phyloP scores from a whole-genome alignment of 176 grass and related monocot genomes.

The Stipa capillata region DNA sequence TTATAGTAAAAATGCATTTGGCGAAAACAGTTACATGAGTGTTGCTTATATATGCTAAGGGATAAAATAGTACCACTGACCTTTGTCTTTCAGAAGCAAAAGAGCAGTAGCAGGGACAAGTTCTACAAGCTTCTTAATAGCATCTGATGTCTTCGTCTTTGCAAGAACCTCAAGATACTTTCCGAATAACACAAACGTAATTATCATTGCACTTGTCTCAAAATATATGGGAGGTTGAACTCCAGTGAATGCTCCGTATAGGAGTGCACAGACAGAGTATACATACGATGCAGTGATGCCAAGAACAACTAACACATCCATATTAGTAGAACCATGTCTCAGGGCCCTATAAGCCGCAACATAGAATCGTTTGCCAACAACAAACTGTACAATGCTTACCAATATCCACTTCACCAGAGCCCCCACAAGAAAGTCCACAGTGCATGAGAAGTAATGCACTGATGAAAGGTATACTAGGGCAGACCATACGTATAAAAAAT shows the following conservation, averaged over 20 bases:
- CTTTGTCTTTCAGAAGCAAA: slow-evolving; percentile 89
- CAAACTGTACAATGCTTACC: slow-evolving; percentile 87
- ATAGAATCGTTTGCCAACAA: slow-evolving; percentile 81
- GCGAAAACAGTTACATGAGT: neutral
- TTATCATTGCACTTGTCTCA: slow-evolving; percentile 99
- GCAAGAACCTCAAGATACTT: slow-evolving; percentile 97
- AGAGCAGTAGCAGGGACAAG: slow-evolving; percentile 87
- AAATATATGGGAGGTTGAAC: slow-evolving; percentile 81
- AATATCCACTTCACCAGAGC: slow-evolving; percentile 85
- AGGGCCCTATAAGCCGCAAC: slow-evolving; percentile 69
- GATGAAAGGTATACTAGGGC: slow-evolving; percentile 67
- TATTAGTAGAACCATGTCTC: slow-evolving; percentile 87
- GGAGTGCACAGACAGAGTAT: slow-evolving; percentile 78
- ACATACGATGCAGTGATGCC: slow-evolving; percentile 87
- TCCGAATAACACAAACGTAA: slow-evolving; percentile 91
- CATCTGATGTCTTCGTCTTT: slow-evolving; percentile 90
- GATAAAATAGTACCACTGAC: slow-evolving; percentile 20
- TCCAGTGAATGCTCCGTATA: slow-evolving; percentile 69
- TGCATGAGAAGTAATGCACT: slow-evolving; percentile 54
- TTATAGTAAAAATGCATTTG: neutral
- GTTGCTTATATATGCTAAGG: neutral
- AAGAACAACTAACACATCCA: slow-evolving; percentile 95
- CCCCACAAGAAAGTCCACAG: slow-evolving; percentile 71
- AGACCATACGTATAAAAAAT: slow-evolving; percentile 87
- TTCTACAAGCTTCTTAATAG: slow-evolving; percentile 98